Evolutionary conservation across 805 yeast species (phyloP).

Genomic region (Teunomyces kruisii): DNA sequence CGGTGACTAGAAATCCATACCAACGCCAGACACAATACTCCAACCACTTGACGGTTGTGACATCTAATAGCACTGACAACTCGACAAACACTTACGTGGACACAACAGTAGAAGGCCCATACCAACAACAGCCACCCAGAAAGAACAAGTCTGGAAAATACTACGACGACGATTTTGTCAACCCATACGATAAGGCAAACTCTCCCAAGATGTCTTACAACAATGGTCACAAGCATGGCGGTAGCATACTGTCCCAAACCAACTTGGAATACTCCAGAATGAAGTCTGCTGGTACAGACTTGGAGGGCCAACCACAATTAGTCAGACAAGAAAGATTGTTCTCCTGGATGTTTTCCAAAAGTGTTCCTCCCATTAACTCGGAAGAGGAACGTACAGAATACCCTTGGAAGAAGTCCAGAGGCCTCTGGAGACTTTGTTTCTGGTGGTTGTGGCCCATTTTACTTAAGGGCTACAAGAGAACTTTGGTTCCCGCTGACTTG

Average conservation of each 20-base stretch:
- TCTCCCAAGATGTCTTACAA: neutral
- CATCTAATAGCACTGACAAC: conserved; percentile 10
- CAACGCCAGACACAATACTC: conserved; percentile 5
- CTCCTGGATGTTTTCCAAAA: conserved; percentile 48
- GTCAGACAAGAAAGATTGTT: conserved; percentile 51
- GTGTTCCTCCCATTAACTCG: conserved; percentile 50
- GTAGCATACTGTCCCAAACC: conserved; percentile 11
- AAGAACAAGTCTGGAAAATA: conserved; percentile 5
- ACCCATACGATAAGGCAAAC: neutral
- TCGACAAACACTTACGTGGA: conserved; percentile 13
- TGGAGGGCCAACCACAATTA: conserved; percentile 18
- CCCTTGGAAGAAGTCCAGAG: conserved; percentile 44
- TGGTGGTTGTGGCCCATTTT: conserved; percentile 42
- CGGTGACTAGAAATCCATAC: conserved; percentile 4
- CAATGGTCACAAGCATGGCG: neutral
- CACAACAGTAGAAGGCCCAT: conserved; percentile 1
- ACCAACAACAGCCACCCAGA: conserved; percentile 10
- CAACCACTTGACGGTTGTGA: conserved; percentile 7
- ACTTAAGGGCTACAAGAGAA: conserved; percentile 40
- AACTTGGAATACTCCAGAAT: conserved; percentile 7
- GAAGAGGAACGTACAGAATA: conserved; percentile 51
- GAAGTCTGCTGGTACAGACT: neutral
- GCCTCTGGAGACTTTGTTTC: conserved; percentile 40
- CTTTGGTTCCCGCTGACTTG: conserved; percentile 38
- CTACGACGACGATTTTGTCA: neutral